phyloP scores from a whole-genome alignment of 148 eudicot genomes.

The Rhododendron ovatum region DNA sequence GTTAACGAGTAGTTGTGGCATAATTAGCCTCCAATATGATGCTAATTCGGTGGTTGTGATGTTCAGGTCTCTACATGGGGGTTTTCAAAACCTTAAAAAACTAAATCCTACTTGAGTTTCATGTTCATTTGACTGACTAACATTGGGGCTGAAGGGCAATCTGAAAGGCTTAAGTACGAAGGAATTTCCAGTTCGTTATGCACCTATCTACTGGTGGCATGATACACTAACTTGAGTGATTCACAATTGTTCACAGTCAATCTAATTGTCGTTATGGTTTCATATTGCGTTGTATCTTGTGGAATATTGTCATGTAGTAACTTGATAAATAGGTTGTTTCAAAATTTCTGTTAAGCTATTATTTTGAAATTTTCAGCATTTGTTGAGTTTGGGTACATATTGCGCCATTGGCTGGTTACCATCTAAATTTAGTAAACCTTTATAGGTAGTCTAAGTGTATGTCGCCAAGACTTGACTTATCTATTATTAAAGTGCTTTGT shows the following conservation, averaged over 20 bases:
- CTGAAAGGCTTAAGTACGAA: not conserved
- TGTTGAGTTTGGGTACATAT: not conserved
- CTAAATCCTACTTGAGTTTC: not conserved
- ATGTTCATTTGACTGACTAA: not conserved
- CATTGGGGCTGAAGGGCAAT: not conserved
- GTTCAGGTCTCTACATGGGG: not conserved
- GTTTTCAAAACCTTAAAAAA: not conserved
- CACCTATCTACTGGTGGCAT: not conserved
- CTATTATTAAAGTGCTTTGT: not conserved
- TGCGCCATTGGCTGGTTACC: constrained; percentile 17
- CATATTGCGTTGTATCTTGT: not conserved
- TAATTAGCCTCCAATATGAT: not conserved
- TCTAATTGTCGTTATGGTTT: not conserved
- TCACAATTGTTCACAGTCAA: not conserved
- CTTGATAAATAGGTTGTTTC: not conserved
- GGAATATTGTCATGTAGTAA: constrained; percentile 26
- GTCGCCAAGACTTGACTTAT: not conserved
- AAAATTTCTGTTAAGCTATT: not conserved
- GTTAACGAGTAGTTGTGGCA: not conserved
- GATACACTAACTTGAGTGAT: not conserved
- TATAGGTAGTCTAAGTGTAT: not conserved
- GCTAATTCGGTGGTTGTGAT: not conserved
- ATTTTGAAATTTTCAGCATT: not conserved
- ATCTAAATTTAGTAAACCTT: not conserved
- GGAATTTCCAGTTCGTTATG: not conserved